A percentile compares a stretch with the other conserved stretches of the same genome.
Evolutionary conservation across 139 green algal species (phyloP).

Genomic region (Tetraselmis striata): DNA sequence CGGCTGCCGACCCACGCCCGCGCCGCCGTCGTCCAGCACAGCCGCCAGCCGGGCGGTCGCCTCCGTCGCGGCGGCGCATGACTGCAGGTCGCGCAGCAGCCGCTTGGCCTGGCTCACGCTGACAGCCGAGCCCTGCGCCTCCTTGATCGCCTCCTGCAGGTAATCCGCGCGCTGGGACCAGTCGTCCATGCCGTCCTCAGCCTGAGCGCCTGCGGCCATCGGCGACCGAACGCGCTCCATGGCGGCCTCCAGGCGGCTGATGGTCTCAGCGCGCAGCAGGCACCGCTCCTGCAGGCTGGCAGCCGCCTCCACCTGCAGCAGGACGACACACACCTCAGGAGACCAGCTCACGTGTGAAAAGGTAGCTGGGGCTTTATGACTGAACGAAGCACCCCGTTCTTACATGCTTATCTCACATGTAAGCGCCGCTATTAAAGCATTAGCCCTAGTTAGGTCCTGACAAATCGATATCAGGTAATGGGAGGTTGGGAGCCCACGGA

Average conservation of each 20-base stretch:
- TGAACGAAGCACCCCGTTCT: no score
- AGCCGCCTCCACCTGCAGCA: constrained; percentile 12
- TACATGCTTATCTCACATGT: no score
- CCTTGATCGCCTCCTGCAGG: neutral
- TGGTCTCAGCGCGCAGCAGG: constrained; percentile 33
- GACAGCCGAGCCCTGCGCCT: neutral
- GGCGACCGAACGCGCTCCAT: constrained; percentile 34
- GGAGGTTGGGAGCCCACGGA: no score
- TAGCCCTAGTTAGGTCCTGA: no score
- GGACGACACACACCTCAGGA: no score
- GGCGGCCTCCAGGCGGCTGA: constrained; percentile 46
- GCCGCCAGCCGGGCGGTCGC: constrained; percentile 41
- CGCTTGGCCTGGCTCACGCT: constrained; percentile 39
- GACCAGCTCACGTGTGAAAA: no score
- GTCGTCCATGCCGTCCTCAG: neutral
- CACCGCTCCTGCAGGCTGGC: constrained; percentile 39
- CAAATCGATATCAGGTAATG: no score
- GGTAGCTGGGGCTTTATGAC: no score
- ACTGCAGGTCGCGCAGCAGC: constrained; percentile 67
- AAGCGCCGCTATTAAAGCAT: no score
- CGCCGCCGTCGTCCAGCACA: constrained; percentile 36
- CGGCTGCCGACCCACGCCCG: constrained; percentile 27
- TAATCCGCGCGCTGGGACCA: neutral
- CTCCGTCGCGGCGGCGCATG: constrained; percentile 49
- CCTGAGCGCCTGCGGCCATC: constrained; percentile 10